Percentiles rank a stretch among this genome's conserved stretches.
phyloP scores from a whole-genome alignment of 2,329 filamentous ascomycete species.

The Periconia digitata region DNA sequence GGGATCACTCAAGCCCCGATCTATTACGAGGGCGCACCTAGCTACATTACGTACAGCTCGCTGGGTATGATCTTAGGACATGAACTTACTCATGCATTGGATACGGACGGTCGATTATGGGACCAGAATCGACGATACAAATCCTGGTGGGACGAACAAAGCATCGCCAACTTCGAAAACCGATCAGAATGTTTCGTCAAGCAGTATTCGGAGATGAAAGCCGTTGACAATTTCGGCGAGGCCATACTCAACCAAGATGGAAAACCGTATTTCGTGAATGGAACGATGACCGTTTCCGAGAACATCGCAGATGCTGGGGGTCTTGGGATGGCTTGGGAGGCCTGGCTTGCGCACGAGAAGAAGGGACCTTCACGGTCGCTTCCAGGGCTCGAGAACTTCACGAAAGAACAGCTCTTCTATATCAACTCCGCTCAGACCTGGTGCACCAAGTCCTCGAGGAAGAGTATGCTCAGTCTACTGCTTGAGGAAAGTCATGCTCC shows the following conservation, averaged over 20 bases:
- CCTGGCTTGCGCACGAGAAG: constrained; percentile 61
- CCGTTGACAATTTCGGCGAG: not conserved
- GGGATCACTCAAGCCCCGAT: constrained; percentile 67
- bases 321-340: constrained; percentile 60
- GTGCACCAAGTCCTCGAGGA: constrained; percentile 59
- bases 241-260: constrained; percentile 56
- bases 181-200: constrained; percentile 65
- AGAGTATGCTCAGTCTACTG: constrained; percentile 54
- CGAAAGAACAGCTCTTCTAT: constrained; percentile 69
- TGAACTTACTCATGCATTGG: constrained; percentile 69
- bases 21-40: constrained; percentile 62
- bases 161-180: constrained; percentile 58
- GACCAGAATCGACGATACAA: constrained; percentile 64
- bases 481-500: constrained; percentile 65
- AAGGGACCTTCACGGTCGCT: constrained; percentile 51
- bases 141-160: constrained; percentile 65
- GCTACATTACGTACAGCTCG: constrained; percentile 67
- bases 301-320: constrained; percentile 73
- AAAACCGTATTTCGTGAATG: constrained; percentile 61
- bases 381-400: constrained; percentile 58
- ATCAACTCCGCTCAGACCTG: constrained; percentile 63
- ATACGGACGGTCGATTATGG: constrained; percentile 63
- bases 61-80: constrained; percentile 67
- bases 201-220: constrained; percentile 62
- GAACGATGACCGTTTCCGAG: constrained; percentile 65